Conservation (phyloP, 345 rosid species). For the Populus simonii region DNA sequence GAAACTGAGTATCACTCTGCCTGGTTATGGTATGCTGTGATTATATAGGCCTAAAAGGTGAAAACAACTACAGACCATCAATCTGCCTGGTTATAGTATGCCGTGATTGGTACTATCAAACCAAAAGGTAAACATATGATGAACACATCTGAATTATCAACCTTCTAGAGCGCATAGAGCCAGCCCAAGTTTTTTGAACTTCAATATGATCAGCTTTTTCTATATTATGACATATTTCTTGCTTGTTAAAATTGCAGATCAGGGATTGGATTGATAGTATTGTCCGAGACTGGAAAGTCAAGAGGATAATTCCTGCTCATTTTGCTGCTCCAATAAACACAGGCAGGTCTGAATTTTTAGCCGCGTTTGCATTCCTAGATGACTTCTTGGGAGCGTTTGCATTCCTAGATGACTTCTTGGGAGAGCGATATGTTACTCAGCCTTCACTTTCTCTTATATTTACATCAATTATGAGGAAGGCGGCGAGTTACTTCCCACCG, state of each 20-base stretch:
- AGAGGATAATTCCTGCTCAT: slow-evolving; percentile 94
- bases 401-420: slow-evolving; percentile 83
- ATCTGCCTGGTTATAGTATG: neutral
- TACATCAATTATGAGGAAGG: slow-evolving; percentile 77
- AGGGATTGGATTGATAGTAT: slow-evolving; percentile 91
- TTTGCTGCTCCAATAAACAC: slow-evolving; percentile 86
- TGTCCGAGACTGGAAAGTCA: slow-evolving; percentile 81
- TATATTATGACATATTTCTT: neutral
- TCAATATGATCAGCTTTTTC: neutral
- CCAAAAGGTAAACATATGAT: neutral
- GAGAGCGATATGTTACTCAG: slow-evolving; percentile 60
- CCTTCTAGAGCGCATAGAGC: neutral
- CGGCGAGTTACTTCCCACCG: slow-evolving; percentile 92
- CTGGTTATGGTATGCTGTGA: too few species aligned
- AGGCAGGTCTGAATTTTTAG: slow-evolving; percentile 75
- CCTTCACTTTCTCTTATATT: slow-evolving; percentile 72
- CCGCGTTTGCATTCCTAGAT: slow-evolving; percentile 85
- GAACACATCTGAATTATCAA: neutral
- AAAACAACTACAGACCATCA: neutral
- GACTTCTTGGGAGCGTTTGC: slow-evolving; percentile 80
- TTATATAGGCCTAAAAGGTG: neutral
- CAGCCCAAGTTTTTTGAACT: neutral
- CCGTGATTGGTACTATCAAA: neutral
- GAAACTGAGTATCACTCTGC: too few species aligned
- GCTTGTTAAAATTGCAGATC: slow-evolving; percentile 36